phyloP scores from a whole-genome alignment of 441 rosid species.

The Codiaeum variegatum region DNA sequence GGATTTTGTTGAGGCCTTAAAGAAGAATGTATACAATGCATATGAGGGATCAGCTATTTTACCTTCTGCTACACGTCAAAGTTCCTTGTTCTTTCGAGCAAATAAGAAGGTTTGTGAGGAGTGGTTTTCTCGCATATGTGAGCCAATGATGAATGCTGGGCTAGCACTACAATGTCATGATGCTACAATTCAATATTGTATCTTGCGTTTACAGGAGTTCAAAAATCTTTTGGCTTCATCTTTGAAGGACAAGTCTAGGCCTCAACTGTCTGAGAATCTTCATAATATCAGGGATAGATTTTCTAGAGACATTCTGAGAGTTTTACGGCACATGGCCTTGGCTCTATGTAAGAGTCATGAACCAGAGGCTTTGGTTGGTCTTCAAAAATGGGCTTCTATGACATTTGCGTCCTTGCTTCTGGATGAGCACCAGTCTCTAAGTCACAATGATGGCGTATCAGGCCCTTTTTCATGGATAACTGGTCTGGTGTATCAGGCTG shows the following conservation, averaged over 20 bases:
- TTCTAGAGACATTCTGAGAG: constrained; percentile 64
- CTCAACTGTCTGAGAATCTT: constrained; percentile 55
- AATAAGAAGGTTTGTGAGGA: constrained; percentile 97
- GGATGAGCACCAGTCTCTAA: constrained; percentile 54
- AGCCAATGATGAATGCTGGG: constrained; percentile 99
- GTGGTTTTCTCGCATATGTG: constrained; percentile 98
- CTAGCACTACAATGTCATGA: constrained; percentile 85
- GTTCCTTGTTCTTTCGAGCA: constrained; percentile 87
- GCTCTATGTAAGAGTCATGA: constrained; percentile 77
- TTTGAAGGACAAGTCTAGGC: constrained; percentile 69
- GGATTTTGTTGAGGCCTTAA: constrained; percentile 94
- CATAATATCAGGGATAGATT: constrained; percentile 50
- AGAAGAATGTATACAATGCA: constrained; percentile 94
- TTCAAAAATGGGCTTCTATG: constrained; percentile 73
- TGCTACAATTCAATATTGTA: constrained; percentile 83
- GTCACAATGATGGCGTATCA: constrained; percentile 40
- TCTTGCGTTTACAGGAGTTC: constrained; percentile 81
- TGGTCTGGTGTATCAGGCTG: constrained; percentile 88
- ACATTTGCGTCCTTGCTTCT: constrained; percentile 67
- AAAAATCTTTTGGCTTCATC: constrained; percentile 47
- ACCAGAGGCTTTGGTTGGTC: constrained; percentile 75
- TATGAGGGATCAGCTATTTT: constrained; percentile 91
- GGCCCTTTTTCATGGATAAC: constrained; percentile 70
- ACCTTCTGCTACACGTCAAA: constrained; percentile 68
- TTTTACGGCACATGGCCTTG: constrained; percentile 69